Conservation (phyloP, 2,329 filamentous ascomycete genomes). For the Onygenales sp. region DNA sequence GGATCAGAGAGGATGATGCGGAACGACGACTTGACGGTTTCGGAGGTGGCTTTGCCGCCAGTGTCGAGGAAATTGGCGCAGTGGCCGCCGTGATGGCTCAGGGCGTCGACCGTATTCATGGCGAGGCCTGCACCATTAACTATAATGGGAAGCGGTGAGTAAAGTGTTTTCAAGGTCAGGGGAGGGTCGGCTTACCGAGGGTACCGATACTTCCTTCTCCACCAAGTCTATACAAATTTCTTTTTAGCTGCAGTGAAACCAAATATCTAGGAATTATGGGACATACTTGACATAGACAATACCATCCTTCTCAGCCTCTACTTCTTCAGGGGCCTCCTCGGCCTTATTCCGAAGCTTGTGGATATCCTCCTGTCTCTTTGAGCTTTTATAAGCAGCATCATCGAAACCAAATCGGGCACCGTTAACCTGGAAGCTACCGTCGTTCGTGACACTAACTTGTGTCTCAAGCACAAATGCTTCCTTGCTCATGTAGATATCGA, state of each 20-base stretch:
- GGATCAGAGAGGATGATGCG: slow-evolving; percentile 61
- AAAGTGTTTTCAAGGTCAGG: not conserved
- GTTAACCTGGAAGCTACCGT: slow-evolving; percentile 41
- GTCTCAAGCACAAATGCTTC: slow-evolving; percentile 56
- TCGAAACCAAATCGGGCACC: slow-evolving; percentile 56
- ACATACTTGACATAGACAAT: slow-evolving; percentile 66
- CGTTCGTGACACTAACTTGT: slow-evolving; percentile 32
- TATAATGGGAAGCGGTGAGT: not conserved
- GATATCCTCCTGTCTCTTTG: slow-evolving; percentile 51
- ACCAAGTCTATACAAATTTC: slow-evolving; percentile 27
- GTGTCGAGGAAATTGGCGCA: slow-evolving; percentile 84
- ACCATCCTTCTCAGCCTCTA: slow-evolving; percentile 57
- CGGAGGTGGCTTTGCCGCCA: slow-evolving; percentile 74
- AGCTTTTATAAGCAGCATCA: slow-evolving; percentile 57
- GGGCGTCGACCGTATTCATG: slow-evolving; percentile 82
- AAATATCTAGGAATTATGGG: not conserved
- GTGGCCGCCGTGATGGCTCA: slow-evolving; percentile 56
- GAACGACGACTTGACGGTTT: slow-evolving; percentile 71
- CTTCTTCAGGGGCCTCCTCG: slow-evolving; percentile 46
- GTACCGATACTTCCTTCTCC: slow-evolving; percentile 61
- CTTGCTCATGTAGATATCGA: slow-evolving; percentile 51
- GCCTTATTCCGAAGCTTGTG: slow-evolving; percentile 47
- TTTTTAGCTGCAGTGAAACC: not conserved
- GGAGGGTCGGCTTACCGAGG: slow-evolving; percentile 34
- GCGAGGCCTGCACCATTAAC: slow-evolving; percentile 85